A percentile compares a stretch with the other conserved stretches of the same genome.
phyloP scores from a whole-genome alignment of 108 stramenopile genomes.

The Schizochytrium sp. region DNA sequence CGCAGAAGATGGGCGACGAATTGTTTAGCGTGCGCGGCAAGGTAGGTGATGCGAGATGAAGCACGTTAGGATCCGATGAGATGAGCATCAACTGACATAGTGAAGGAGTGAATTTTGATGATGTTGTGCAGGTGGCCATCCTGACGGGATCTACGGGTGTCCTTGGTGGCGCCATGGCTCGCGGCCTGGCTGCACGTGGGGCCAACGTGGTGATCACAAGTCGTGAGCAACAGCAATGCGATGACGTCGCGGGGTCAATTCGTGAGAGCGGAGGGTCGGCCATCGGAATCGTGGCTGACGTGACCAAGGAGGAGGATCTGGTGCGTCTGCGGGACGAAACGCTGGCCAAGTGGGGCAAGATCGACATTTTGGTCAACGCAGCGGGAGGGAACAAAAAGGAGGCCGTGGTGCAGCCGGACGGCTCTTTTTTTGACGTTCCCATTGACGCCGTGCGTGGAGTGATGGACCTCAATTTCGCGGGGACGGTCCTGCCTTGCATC shows the following conservation, averaged over 20 bases:
- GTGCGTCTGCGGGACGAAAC: background rate
- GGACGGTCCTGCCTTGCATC: background rate
- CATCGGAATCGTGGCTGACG: background rate
- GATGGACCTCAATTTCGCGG: background rate
- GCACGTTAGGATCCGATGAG: background rate
- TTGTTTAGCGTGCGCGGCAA: background rate
- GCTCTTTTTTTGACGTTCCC: conserved; percentile 12
- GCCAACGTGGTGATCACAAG: background rate
- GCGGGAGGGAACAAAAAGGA: background rate
- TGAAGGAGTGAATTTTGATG: background rate
- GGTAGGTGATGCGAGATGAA: background rate
- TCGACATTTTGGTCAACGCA: conserved; percentile 10
- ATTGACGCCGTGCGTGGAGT: background rate
- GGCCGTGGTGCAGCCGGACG: background rate
- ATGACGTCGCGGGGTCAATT: background rate
- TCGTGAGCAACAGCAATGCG: background rate
- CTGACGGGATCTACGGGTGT: background rate
- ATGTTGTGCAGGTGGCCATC: background rate
- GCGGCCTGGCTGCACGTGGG: background rate
- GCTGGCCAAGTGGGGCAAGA: background rate
- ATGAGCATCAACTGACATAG: background rate
- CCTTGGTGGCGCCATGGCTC: background rate
- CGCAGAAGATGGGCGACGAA: background rate
- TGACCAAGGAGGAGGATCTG: background rate
- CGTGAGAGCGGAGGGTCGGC: background rate